A percentile compares a stretch with the other conserved stretches of the same genome.
Conservation (phyloP, 345 rosid genomes). For the Hibiscus syriacus region DNA sequence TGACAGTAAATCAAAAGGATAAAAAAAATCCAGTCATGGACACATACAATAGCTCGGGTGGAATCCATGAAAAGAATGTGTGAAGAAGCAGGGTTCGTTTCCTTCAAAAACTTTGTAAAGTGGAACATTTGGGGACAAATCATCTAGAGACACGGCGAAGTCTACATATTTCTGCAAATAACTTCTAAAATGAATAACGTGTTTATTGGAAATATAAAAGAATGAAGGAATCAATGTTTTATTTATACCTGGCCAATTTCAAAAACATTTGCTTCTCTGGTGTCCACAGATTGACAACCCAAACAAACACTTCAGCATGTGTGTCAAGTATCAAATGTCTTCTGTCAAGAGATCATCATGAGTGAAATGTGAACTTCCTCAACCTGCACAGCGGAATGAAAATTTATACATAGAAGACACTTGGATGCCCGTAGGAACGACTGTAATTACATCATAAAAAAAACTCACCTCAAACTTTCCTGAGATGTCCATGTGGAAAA, state of each 20-base stretch:
- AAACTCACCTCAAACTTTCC: slow-evolving; percentile 92
- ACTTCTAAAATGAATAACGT: slow-evolving; percentile 15
- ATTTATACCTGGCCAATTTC: slow-evolving; percentile 85
- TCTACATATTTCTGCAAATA: slow-evolving; percentile 73
- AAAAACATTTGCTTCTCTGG: slow-evolving; percentile 85
- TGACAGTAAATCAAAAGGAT: slow-evolving; percentile 2
- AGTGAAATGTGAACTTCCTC: slow-evolving; percentile 86
- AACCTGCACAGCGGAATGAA: slow-evolving; percentile 43
- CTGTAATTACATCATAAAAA: slow-evolving; percentile 13
- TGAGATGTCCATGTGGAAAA: slow-evolving; percentile 30
- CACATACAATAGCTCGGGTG: slow-evolving; percentile 66
- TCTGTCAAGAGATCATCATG: slow-evolving; percentile 97
- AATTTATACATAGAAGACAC: slow-evolving; percentile 12
- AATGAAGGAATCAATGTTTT: slow-evolving; percentile 1
- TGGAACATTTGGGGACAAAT: slow-evolving; percentile 77
- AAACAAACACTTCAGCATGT: slow-evolving; percentile 90
- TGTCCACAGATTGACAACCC: slow-evolving; percentile 84
- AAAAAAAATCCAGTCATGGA: background rate
- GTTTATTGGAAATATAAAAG: background rate
- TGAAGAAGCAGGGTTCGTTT: slow-evolving; percentile 93
- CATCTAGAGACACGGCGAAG: slow-evolving; percentile 73
- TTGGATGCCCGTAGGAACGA: slow-evolving; percentile 11
- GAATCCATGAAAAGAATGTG: slow-evolving; percentile 85
- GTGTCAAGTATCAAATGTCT: slow-evolving; percentile 90
- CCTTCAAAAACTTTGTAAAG: slow-evolving; percentile 88